Conservation (phyloP, 768 basidiomycete genomes). For the Naematelia encephala region DNA sequence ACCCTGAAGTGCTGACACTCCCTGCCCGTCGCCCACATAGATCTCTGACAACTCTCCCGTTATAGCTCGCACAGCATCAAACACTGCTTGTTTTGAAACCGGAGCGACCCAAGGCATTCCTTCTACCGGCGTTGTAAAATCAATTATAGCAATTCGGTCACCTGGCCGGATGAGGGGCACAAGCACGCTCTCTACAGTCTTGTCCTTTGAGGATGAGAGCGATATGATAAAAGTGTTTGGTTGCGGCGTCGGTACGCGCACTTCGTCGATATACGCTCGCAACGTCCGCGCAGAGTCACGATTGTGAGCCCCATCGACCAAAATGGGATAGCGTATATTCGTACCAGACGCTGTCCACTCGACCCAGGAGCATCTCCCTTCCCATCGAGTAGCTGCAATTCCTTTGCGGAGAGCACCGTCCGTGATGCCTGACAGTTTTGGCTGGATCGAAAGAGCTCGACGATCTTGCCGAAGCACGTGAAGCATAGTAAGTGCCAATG, state of each 20-base stretch:
- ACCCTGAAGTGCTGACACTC: slow-evolving; percentile 51
- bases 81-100: slow-evolving; percentile 58
- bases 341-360: slow-evolving; percentile 4
- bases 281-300: slow-evolving; percentile 69
- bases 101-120: slow-evolving; percentile 93
- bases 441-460: slow-evolving; percentile 36
- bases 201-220: slow-evolving; percentile 82
- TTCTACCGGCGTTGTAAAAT: slow-evolving; percentile 59
- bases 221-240: slow-evolving; percentile 68
- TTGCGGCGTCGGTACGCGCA: slow-evolving; percentile 35
- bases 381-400: slow-evolving; percentile 65
- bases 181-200: slow-evolving; percentile 70
- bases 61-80: slow-evolving; percentile 41
- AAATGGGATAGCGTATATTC: slow-evolving; percentile 54
- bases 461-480: slow-evolving; percentile 58
- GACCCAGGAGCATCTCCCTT: slow-evolving; percentile 72
- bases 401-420: slow-evolving; percentile 59
- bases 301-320: slow-evolving; percentile 95
- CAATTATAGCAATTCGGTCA: slow-evolving; percentile 43
- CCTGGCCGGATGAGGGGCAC: slow-evolving; percentile 60
- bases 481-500: slow-evolving; percentile 63
- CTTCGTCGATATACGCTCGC: slow-evolving; percentile 60
- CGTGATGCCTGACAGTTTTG: slow-evolving; percentile 53
- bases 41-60: not conserved
- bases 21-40: slow-evolving; percentile 19